Evolutionary conservation across 179 eudicot genomes (phyloP), one percentile per base, ranked within the genome.

Genomic region (Spergularia azorica): DNA sequence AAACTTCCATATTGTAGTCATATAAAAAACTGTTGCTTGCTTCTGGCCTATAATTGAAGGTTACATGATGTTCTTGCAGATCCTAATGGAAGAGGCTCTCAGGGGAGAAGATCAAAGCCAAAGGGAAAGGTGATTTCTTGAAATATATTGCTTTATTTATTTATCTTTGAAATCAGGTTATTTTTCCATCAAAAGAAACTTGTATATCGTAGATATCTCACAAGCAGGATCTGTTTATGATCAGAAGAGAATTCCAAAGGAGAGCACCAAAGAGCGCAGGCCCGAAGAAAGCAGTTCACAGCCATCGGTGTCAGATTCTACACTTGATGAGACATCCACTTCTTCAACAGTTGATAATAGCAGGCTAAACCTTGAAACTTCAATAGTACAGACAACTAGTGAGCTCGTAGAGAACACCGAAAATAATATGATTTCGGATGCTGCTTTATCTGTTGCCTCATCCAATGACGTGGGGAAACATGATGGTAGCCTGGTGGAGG

Each of bases 1-100:
- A 1, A 61, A 16, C 9, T 39, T 60, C 41, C 20, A 0, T 58
- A 48, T 50, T 48, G 21, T 65, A 58, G n/a, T 50, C 20, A 7
- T n/a, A 16, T 51, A 9, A 5, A 50, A 70, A 65, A 65, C 60
- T 20, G 13, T 43, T 58, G 20, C 63, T 73, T 20, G 12, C 67
- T 75, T 15, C 15, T 39, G 32, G 48, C 9, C 18, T n/a, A 15
- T 73, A 7, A 16, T 62, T 73, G 67, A 59, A 54, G 77, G 60
- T 10, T 72, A 17, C 66, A 71, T 7, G 64, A 63, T 73, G 61
- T 74, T 70, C 81, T 78, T 75, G 69, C 82, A 95, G 97, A 88
- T 82, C 80, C 98, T 72, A 94, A 86, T 83, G 97, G 89, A 54
- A 86, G 79, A 85, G 92, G 81, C 81, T 70, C 91, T 76, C 90